Conservation (phyloP, 2,329 filamentous ascomycete genomes). For the Ophiosphaerella herpotricha region DNA sequence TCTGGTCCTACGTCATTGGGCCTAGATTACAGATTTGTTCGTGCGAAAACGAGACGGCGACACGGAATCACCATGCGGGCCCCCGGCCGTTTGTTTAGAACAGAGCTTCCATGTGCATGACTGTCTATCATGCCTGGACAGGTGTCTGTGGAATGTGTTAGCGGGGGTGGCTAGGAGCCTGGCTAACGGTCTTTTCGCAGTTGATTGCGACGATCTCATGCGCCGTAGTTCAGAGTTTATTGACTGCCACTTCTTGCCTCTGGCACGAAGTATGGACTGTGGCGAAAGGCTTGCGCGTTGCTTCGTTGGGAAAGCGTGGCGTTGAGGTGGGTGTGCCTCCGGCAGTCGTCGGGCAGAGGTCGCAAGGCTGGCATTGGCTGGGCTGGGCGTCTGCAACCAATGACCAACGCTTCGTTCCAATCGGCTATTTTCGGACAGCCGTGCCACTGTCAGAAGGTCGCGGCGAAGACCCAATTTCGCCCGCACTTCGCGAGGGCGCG, state of each 20-base stretch:
- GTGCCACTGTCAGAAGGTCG: conserved; percentile 8
- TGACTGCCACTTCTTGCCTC: conserved; percentile 9
- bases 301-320: conserved; percentile 14
- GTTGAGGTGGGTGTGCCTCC: conserved; percentile 3
- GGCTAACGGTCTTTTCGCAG: neutral
- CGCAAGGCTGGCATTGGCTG: neutral
- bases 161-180: neutral
- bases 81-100: conserved; percentile 2
- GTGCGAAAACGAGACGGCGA: conserved; percentile 5
- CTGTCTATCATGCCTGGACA: conserved; percentile 11
- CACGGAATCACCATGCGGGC: no score
- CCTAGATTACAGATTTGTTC: conserved; percentile 4
- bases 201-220: conserved; percentile 23
- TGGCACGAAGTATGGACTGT: conserved; percentile 8
- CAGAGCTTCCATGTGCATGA: conserved; percentile 14
- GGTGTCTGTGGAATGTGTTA: conserved; percentile 1
- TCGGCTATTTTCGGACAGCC: conserved; percentile 1
- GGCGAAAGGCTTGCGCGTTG: conserved; percentile 34
- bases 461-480: conserved; percentile 15
- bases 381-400: conserved; percentile 5
- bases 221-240: conserved; percentile 17
- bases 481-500: conserved; percentile 4
- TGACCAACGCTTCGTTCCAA: neutral
- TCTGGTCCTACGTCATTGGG: conserved; percentile 32
- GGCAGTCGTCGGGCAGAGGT: conserved; percentile 10